Evolutionary conservation across 164 flowering plant species (phyloP), one percentile per base, ranked within the genome.

Genomic region (Houttuynia cordata): DNA sequence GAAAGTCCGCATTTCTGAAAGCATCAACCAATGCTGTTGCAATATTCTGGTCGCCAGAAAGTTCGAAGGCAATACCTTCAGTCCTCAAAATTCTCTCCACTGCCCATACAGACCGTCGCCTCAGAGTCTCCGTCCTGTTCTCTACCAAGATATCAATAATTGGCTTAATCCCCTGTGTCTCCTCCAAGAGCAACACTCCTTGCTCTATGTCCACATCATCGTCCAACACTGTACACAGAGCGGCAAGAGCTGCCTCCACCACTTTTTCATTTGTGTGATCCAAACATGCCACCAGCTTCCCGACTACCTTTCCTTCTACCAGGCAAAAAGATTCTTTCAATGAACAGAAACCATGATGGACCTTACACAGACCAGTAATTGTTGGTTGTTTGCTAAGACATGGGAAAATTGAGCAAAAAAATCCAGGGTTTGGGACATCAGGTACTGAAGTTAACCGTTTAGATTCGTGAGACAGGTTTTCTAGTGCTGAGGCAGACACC

Each of bases 11-110:
- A 70, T 86, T 76, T 55, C 85, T 86, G 80, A 88, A 93, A 24
- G 97, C 96, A 74, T 93, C 99, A 10, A 93, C 96, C 24, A 93
- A 86, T 12, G 96, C 99, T n/a, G 95, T 74, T 60, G 81, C 74
- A 53, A 88, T 76, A 68, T 82, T 90, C 17, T 74, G 93, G 73
- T 86, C 75, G 8, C 79, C 71, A 40, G 78, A 64, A 53, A 75
- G 63, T 53, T 71, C 73, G 39, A n/a, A 30, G 2, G 78, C 75
- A 22, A 71, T 69, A 21, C 68, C 78, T 39, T 67, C 75, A 19
- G 62, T 71, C 57, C 78, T 66, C 58, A 71, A 45, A 55, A 75
- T 51, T 61, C 78, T 68, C 57, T 75, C 78, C 5, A 69, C 68
- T 22, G 75, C 75, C 70, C 64, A 71, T 39, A 75, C 69, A 18